phyloP scores from a whole-genome alignment of 2,329 filamentous ascomycete species.

The Lomentospora prolificans region DNA sequence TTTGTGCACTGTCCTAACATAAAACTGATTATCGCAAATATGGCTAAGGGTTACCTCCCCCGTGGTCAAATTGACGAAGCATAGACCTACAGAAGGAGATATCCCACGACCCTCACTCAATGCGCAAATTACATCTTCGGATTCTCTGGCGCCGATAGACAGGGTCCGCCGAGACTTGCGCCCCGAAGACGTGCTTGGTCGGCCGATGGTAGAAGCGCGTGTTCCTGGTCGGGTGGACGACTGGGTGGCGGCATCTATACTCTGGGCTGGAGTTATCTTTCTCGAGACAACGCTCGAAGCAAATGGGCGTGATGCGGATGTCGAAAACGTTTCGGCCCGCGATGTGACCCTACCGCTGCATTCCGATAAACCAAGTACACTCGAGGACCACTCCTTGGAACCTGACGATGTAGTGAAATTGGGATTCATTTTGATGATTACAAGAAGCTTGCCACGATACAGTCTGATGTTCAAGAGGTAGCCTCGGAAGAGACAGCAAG shows the following conservation, averaged over 20 bases:
- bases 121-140: constrained; percentile 75
- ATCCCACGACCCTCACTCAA: constrained; percentile 81
- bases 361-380: neutral
- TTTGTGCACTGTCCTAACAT: constrained; percentile 80
- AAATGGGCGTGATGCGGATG: neutral
- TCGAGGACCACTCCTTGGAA: neutral
- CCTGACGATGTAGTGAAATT: neutral
- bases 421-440: neutral
- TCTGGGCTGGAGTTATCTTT: constrained; percentile 4
- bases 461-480: too few species aligned
- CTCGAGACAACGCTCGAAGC: neutral
- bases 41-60: constrained; percentile 80
- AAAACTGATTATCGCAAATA: constrained; percentile 88
- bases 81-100: constrained; percentile 72
- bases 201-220: constrained; percentile 10
- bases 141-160: constrained; percentile 34
- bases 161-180: constrained; percentile 32
- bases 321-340: neutral
- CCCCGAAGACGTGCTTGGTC: constrained; percentile 31
- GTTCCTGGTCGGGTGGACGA: constrained; percentile 9
- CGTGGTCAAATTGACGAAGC: constrained; percentile 78
- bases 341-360: neutral
- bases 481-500: too few species aligned
- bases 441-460: too few species aligned
- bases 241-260: constrained; percentile 2